Base-by-base conservation (phyloP, 2,329 filamentous ascomycete species). In the Penicillium expansum region DNA sequence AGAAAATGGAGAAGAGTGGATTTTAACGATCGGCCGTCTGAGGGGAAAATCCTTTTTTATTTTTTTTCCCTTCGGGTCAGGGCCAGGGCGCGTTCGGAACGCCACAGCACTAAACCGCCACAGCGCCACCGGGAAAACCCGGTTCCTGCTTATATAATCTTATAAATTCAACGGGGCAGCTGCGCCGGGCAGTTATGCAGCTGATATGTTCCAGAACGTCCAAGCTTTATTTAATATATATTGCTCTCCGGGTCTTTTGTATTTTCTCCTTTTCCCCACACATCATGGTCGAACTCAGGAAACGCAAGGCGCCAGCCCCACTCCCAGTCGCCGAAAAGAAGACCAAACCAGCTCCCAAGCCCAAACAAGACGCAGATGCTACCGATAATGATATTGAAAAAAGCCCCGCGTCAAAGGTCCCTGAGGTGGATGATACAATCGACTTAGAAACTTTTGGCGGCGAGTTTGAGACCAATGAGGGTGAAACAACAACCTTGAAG, bases 381-480 rank as follows among this genome's bases (percentile, higher is more conserved):
- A 35, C 7, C 38, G 27, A 54, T 35, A 33, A 24, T 39, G 63
- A 66, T 41, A 58, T 67, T 22, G 24, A 45, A 52, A n/a, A 55
- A 61, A 32, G 58, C 56, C 24, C 29, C 60, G 24, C 61, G 37
- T 49, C 52, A 30, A 62, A 48, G 16, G 59, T 65, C 37, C 71
- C 63, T 41, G 66, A 69, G 33, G 76, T 79, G 30, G 84, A 83
- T 61, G 79, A 83, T 61, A 80, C 71, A 27, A 76, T 87, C 62
- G 69, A 77, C 48, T 74, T 87, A 49, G 76, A 82, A 14, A 73
- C 71, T 30, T 86, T 87, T 64, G 84, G 84, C 55, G 83, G 83
- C 54, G 87, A 94, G 70, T 78, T 99, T 62, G 86, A 94, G 80
- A 94, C 88, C 61, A 86, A 97, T 64, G 91, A 96, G 62, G 92